Evolutionary conservation across 495 filamentous ascomycete species (phyloP).

Genomic region (Amorphotheca resinae): DNA sequence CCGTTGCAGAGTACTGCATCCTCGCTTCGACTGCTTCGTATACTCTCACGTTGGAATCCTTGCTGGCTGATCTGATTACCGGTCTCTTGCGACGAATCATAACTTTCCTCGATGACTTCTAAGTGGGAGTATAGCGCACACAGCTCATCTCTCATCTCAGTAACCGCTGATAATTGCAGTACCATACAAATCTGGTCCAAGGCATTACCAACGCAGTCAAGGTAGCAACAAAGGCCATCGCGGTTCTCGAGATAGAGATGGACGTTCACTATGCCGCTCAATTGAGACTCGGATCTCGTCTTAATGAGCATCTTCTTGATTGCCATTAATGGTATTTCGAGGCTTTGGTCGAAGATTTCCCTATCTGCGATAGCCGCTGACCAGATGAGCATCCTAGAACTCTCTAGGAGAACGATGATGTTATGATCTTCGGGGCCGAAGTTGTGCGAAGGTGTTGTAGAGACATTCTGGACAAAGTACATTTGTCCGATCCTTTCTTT

Average conservation of each 20-base stretch:
- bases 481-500: background rate
- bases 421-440: background rate
- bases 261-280: background rate
- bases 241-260: background rate
- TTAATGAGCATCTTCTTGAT: background rate
- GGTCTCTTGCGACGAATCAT: background rate
- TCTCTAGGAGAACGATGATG: background rate
- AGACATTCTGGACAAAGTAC: background rate
- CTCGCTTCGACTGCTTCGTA: background rate
- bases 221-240: background rate
- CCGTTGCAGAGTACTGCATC: background rate
- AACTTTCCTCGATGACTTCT: background rate
- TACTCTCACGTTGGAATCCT: no score
- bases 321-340: background rate
- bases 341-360: background rate
- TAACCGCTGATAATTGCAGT: background rate
- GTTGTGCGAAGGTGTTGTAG: background rate
- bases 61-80: background rate
- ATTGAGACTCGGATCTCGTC: background rate
- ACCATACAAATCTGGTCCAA: background rate
- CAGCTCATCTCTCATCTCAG: background rate
- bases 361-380: background rate
- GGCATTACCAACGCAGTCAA: background rate
- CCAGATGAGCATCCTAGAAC: background rate
- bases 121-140: background rate